These are phyloP conservation scores for Hymenoscyphus occultus DNA, from an alignment of 2,329 filamentous ascomycete genomes.

Conservation along the genomic window DNA sequence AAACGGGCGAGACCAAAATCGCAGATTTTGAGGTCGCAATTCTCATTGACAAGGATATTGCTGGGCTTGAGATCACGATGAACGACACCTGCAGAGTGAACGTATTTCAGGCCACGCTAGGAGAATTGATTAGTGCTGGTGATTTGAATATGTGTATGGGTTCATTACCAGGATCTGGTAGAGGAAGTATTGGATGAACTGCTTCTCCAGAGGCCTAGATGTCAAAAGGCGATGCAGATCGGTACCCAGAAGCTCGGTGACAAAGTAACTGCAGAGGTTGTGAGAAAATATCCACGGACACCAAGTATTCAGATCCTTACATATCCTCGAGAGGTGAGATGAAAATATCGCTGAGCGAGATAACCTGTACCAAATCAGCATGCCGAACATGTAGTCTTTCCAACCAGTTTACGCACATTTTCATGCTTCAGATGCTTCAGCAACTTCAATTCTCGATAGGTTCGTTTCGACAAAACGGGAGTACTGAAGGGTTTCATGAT, in stretches of 20 bases:
- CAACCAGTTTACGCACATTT: constrained; percentile 58
- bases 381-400: constrained; percentile 3
- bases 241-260: constrained; percentile 94
- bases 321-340: constrained; percentile 98
- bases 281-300: constrained; percentile 23
- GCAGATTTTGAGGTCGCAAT: constrained; percentile 99
- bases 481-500: constrained; percentile 99
- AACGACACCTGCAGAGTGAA: constrained; percentile 96
- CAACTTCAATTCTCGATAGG: constrained; percentile 95
- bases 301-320: constrained; percentile 47
- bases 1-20: constrained; percentile 97
- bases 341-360: constrained; percentile 98
- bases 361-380: constrained; percentile 60
- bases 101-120: constrained; percentile 96
- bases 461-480: constrained; percentile 95
- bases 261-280: constrained; percentile 73
- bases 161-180: constrained; percentile 90
- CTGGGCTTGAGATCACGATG: constrained; percentile 97
- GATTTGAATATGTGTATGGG: not conserved
- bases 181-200: constrained; percentile 99
- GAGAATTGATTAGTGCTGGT: constrained; percentile 20
- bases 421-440: constrained; percentile 96
- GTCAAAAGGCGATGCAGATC: constrained; percentile 94
- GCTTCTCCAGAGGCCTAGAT: constrained; percentile 93
- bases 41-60: constrained; percentile 99